Percentiles rank a stretch among this genome's conserved stretches.
Conservation (phyloP, 331 rosid genomes). For the Rosa hybrid region DNA sequence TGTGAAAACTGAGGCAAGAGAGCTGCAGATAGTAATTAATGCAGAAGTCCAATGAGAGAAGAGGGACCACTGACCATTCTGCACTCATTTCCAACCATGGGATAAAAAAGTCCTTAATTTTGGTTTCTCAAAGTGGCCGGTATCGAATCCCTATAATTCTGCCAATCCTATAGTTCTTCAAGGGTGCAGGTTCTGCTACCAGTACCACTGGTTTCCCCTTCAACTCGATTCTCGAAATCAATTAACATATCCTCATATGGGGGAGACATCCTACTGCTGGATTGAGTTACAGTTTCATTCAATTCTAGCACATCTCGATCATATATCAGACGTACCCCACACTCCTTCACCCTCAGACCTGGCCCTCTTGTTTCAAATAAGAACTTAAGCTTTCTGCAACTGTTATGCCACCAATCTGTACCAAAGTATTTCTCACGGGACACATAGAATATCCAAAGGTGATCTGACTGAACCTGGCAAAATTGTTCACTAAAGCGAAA, state of each 20-base stretch:
- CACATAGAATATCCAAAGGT: slow-evolving; percentile 3
- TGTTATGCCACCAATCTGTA: background rate
- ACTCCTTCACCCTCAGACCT: background rate
- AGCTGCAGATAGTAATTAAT: background rate
- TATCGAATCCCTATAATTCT: background rate
- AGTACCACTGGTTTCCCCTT: background rate
- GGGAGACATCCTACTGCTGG: background rate
- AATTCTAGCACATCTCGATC: background rate
- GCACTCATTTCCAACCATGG: background rate
- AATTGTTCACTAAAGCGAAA: background rate
- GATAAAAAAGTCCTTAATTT: background rate
- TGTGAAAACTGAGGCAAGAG: background rate
- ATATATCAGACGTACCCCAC: background rate
- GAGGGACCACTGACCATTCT: background rate
- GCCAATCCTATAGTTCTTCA: too few species aligned
- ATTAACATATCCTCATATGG: background rate
- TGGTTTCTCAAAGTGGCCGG: background rate
- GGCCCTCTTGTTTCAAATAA: background rate
- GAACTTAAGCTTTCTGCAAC: slow-evolving; percentile 2
- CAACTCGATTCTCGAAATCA: background rate
- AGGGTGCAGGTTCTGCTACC: too few species aligned
- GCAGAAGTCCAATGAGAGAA: background rate
- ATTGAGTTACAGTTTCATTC: background rate
- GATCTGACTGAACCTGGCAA: background rate
- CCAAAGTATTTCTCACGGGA: background rate